Evolutionary conservation across 768 basidiomycete species (phyloP).

Genomic region (Termitomyces sp.): DNA sequence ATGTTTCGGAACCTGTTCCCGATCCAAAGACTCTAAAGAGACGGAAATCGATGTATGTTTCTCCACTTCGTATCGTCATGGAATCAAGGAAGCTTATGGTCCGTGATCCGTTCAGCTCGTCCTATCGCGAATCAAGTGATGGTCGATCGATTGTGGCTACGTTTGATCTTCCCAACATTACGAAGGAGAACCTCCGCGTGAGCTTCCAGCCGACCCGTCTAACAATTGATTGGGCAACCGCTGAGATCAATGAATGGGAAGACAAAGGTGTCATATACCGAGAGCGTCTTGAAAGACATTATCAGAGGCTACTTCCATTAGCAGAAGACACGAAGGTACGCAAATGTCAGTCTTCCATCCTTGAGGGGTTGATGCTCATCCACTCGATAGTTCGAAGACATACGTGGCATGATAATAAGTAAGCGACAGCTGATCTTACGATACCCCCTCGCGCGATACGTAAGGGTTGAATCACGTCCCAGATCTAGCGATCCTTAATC

Average conservation of each 20-base stretch:
- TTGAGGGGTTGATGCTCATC: background rate
- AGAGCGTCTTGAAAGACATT: conserved; percentile 58
- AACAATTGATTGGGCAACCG: conserved; percentile 61
- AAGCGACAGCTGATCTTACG: conserved; percentile 54
- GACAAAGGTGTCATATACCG: conserved; percentile 57
- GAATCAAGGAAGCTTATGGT: conserved; percentile 10
- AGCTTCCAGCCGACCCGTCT: conserved; percentile 61
- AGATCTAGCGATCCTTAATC: conserved; percentile 36
- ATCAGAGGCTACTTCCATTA: conserved; percentile 62
- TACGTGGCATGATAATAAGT: conserved; percentile 65
- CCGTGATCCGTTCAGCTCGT: conserved; percentile 39
- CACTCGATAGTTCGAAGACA: conserved; percentile 59
- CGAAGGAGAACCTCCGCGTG: conserved; percentile 72
- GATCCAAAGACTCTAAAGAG: conserved; percentile 44
- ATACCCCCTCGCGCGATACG: conserved; percentile 58
- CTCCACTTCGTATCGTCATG: conserved; percentile 8
- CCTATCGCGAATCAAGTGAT: conserved; percentile 66
- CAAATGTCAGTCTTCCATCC: background rate
- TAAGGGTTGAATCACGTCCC: conserved; percentile 37
- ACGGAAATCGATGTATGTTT: conserved; percentile 58
- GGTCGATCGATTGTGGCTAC: conserved; percentile 66
- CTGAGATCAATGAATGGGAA: conserved; percentile 54
- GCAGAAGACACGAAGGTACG: conserved; percentile 70
- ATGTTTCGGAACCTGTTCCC: conserved; percentile 31
- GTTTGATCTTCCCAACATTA: conserved; percentile 65